Evolutionary conservation across 208 protist genomes (phyloP), one percentile per base, ranked within the genome.

Genomic region (Porcisia deanei): DNA sequence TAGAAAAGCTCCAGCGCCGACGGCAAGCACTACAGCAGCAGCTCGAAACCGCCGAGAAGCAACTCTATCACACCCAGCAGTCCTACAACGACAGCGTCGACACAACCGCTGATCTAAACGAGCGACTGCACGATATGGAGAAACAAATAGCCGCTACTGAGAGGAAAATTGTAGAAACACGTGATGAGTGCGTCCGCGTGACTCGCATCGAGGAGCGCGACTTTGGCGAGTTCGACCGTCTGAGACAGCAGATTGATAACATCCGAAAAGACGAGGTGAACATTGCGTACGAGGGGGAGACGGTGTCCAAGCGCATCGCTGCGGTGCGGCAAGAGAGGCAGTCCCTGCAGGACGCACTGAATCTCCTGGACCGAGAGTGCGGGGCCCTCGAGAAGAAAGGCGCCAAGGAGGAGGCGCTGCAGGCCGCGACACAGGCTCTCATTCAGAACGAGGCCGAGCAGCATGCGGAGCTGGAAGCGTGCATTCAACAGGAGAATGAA

Each of bases 71-170:
- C 79, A 96, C 91, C 2, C 85, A 95, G 76, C 90, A 96, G 81
- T 94, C 92, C 3, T 92, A 98, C 75, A 95, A 98, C 73, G 96
- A 98, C 70, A 92, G 94, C 61, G 85, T 98, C 1, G 91, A 93
- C 70, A 93, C 92, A 37, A 98, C 97, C 54, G 80, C 91, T 5
- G 92, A 93, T 30, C 80, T 98, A n/a, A 90, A 89, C 69, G 85
- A 95, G 54, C 90, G 93, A 16, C 82, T 97, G 57, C 84, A 91
- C 53, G 89, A 94, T 37, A 80, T 93, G 63, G 83, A 91, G 16
- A 77, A 81, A 66, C 82, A 98, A 41, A 91, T 98, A 55, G 86
- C 76, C 22, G 70, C 86, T 0, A 90, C 92, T 1, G 95, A 97
- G 69, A 85, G 89, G 70, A 87, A 95, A 66, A 92, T 94, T 5